phyloP scores from a whole-genome alignment of 2,329 filamentous ascomycete species.

The Colletotrichum sp. region DNA sequence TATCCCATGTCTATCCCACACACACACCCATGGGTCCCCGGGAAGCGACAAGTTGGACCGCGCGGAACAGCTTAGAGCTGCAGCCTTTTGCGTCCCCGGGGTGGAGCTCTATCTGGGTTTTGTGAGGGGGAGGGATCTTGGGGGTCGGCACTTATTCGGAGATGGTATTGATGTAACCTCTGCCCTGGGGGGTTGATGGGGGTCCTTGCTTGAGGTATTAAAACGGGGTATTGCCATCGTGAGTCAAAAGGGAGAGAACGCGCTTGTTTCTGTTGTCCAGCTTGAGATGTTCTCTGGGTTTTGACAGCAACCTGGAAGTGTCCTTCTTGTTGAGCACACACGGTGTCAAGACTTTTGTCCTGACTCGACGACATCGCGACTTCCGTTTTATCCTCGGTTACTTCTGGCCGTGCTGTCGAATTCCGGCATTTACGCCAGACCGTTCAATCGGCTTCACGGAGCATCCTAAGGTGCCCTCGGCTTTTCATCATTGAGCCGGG shows the following conservation, averaged over 20 bases:
- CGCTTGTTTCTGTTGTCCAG: background rate
- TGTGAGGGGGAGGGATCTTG: background rate
- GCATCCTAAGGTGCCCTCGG: background rate
- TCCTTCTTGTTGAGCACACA: background rate
- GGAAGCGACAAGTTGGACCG: background rate
- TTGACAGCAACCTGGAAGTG: background rate
- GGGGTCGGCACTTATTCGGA: background rate
- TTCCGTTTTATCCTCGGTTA: background rate
- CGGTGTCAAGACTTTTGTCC: fast-evolving
- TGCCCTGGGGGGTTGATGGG: background rate
- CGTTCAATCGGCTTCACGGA: background rate
- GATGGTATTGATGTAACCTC: background rate
- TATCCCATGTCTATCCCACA: background rate
- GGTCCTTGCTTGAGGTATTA: background rate
- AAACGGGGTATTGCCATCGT: background rate
- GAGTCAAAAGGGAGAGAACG: background rate
- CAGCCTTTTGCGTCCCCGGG: background rate
- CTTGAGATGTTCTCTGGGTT: fast-evolving
- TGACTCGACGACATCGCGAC: background rate
- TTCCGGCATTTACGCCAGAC: fast-evolving
- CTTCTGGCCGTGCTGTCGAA: background rate
- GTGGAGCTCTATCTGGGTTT: background rate
- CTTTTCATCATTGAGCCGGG: background rate
- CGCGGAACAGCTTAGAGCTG: background rate
- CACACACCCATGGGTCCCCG: background rate